Evolutionary conservation across 306 rosid genomes (phyloP), one percentile per base, ranked within the genome.

Genomic region (Prunus salicina): DNA sequence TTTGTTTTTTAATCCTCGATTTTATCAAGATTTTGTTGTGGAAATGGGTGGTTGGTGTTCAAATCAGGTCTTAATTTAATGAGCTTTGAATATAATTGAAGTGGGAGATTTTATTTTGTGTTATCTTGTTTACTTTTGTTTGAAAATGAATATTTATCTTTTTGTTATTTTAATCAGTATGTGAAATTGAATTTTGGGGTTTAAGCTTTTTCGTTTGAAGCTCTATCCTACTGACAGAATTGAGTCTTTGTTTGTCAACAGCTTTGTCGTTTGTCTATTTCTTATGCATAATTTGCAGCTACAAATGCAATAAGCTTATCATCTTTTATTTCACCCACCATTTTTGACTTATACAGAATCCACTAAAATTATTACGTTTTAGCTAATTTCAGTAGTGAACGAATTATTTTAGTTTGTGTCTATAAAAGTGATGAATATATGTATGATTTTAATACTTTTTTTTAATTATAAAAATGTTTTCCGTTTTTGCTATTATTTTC

Each of bases 1-100:
- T 76, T 70, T 60, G 55, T 78, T 77, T 82, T 18, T 84, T 24
- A 76, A 76, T 22, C 51, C 69, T 73, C 77, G 74, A 67, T 3
- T 78, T 79, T 41, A 61, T 4, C 58, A 76, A 62, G 76, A 73
- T 72, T 79, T 60, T 65, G 30, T 3, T 41, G 64, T 55, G 63
- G 71, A 58, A 71, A 57, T n/a, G 34, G 52, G 18, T 47, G 46
- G 74, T n/a, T 12, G 6, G 51, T 16, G 18, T 64, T 34, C 72
- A 58, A 45, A 12, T 61, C 50, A 27, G 71, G 82, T 72, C 67
- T 78, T 83, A 9, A 45, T 79, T 82, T 50, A 74, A 61, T 25
- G 52, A 63, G 78, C 43, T 20, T 75, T 20, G 45, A 19, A 64
- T 68, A 18, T 60, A 12, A 34, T 76, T 71, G n/a, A 61, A 71